Evolutionary conservation across 2,329 filamentous ascomycete genomes (phyloP), one percentile per base, ranked within the genome.

Genomic region (Talaromyces verruculosus): DNA sequence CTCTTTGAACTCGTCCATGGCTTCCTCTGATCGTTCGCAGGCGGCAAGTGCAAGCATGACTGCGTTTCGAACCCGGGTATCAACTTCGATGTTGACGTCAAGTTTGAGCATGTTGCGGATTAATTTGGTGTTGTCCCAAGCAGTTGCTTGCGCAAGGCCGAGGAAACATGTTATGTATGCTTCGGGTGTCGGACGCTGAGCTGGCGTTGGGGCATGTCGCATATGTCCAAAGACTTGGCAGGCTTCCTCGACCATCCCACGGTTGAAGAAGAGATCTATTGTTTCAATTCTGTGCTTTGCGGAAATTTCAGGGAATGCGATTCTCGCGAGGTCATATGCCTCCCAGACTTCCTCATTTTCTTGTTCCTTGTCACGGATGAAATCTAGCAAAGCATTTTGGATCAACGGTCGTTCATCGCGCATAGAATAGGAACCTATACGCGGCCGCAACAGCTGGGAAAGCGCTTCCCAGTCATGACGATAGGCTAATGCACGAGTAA

Each of bases 31-130:
- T 69, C 88, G 83, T 6, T 86, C 90, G 72, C 88, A 91, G 0
- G 87, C 85, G 0, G 88, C 87, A 74, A 96, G 94, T 0, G 92
- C 93, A 13, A 95, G 83, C 88, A 99, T 97, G 59, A 98, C 81
- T 0, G 90, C 88, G 72, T 97, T 98, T 71, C 90, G 87, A 1
- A 98, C 82, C 64, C 82, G 83, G 0, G 94, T 98, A 71, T 86
- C 88, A 4, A 89, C 84, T 71, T 93, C 88, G 43, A 98, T 84
- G 49, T 87, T 86, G n/a, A 89, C 85, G 76, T 99, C 95, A 76
- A 97, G 89, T 80, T 97, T 98, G 70, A 97, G 84, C 87, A 97
- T 94, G 75, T 97, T 97, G 80, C 97, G 91, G 1, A 96, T 86
- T 68, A 90, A 87, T 66, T 88, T 87, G 22, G 97, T 80, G 49